Base-by-base conservation (phyloP, 2,329 filamentous ascomycete genomes). In the Lecanoromycetidae sp. region DNA sequence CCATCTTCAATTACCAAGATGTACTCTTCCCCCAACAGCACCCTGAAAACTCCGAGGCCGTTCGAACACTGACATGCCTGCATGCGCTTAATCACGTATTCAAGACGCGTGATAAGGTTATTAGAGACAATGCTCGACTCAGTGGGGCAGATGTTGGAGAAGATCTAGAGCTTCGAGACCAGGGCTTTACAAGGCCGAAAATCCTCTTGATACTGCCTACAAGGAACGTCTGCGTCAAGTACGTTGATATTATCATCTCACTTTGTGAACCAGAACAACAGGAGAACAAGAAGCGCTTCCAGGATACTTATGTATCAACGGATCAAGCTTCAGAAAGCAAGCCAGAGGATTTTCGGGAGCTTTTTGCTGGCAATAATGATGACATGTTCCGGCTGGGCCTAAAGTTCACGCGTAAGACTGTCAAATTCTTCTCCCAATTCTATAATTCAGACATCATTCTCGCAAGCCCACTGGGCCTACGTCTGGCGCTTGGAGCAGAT, bases 381-480 rank as follows among this genome's bases (percentile, higher is more conserved):
- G 91, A 98, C 66, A 91, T 93, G 76, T 98, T 96, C 68, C 80
- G 90, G 3, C 71, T 96, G 2, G 91, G 90, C n/a, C 66, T 98
- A 60, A 98, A 96, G 65, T 93, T 98, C 62, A 96, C 91, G 0
- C 79, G 91, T 52, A 96, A 95, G 66, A 94, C 87, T 0, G 73
- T 96, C 60, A 96, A 95, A 63, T 91, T 84, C 62, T 98, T 94
- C 67, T 77, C 90, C 0, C 84, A 87, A 52, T 98, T 98, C 63
- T 96, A 96, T 70, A 90, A 83, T 62, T 94, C 88, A 8, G 91
- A 98, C 61, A 87, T 98, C 54, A 86, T 98, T 46, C 73, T 98
- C 45, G 87, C 87, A 19, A 94, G 87, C 55, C 87, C 91, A 0
- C 71, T 98, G 3, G 91, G 91, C 9, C 72, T 98, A 13, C 83